Evolutionary conservation across 2,329 filamentous ascomycete genomes (phyloP).

Genomic region (Leptographium procerum): DNA sequence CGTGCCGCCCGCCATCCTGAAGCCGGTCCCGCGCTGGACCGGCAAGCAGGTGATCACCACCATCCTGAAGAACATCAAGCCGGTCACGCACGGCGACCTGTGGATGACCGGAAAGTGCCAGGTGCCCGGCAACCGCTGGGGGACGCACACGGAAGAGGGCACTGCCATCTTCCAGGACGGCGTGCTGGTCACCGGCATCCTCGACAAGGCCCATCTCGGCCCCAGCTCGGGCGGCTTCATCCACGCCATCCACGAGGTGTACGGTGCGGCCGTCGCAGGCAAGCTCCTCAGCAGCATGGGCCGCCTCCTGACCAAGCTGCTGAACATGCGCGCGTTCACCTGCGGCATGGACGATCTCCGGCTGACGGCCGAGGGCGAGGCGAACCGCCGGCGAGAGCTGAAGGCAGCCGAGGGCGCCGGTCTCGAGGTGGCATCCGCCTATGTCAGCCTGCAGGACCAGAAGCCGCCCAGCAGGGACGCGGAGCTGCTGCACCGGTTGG

Average conservation of each 20-base stretch:
- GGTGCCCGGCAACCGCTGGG: slow-evolving; percentile 73
- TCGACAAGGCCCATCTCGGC: slow-evolving; percentile 93
- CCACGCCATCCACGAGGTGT: slow-evolving; percentile 86
- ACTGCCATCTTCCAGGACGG: slow-evolving; percentile 74
- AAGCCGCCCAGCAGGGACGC: slow-evolving; percentile 52
- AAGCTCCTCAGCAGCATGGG: slow-evolving; percentile 83
- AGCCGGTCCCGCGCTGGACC: slow-evolving; percentile 76
- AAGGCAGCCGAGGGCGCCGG: slow-evolving; percentile 58
- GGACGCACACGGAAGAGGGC: slow-evolving; percentile 62
- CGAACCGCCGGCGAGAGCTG: slow-evolving; percentile 56
- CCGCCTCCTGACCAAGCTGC: slow-evolving; percentile 73
- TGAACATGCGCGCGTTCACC: slow-evolving; percentile 90
- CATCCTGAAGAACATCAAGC: slow-evolving; percentile 83
- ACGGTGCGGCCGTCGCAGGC: slow-evolving; percentile 77
- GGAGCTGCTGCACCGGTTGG: slow-evolving; percentile 65
- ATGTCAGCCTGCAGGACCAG: slow-evolving; percentile 68
- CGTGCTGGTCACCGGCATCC: slow-evolving; percentile 77
- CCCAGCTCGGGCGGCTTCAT: slow-evolving; percentile 78
- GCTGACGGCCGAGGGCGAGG: slow-evolving; percentile 70
- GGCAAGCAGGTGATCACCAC: slow-evolving; percentile 94
- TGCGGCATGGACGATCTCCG: slow-evolving; percentile 95
- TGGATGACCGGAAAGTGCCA: slow-evolving; percentile 71
- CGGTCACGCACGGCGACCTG: slow-evolving; percentile 61
- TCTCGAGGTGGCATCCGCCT: slow-evolving; percentile 69
- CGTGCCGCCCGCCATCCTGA: slow-evolving; percentile 69